A percentile compares a stretch with the other conserved stretches of the same genome.
Evolutionary conservation across 345 rosid species (phyloP).

Genomic region (Kernera saxatilis): DNA sequence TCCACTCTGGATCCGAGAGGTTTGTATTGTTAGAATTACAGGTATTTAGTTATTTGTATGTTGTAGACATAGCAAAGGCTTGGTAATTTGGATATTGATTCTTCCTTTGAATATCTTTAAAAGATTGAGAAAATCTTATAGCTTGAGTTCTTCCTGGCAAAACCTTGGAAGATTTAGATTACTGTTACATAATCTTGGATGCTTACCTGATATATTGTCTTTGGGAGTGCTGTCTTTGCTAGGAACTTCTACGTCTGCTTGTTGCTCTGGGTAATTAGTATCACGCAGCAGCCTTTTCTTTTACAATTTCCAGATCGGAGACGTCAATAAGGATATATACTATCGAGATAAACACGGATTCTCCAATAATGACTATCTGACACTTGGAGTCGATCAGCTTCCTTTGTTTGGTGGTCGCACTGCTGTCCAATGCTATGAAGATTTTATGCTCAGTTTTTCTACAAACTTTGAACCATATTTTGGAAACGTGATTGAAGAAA

Average conservation of each 20-base stretch:
- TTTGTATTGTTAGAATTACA: conserved; percentile 25
- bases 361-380: conserved; percentile 60
- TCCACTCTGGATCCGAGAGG: conserved; percentile 66
- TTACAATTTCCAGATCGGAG: conserved; percentile 44
- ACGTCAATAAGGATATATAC: conserved; percentile 52
- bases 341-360: conserved; percentile 50
- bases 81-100: conserved; percentile 1
- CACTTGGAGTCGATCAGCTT: conserved; percentile 62
- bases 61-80: not conserved
- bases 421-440: conserved; percentile 64
- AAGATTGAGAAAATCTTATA: conserved; percentile 1
- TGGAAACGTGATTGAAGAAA: conserved; percentile 59
- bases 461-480: conserved; percentile 42
- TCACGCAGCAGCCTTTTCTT: not conserved
- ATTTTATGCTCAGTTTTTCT: conserved; percentile 52
- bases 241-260: not conserved
- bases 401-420: conserved; percentile 57
- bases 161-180: not conserved
- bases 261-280: not conserved
- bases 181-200: not conserved
- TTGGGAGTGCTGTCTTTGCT: not conserved
- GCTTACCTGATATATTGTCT: not conserved
- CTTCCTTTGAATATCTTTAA: not conserved
- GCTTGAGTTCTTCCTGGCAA: not conserved
- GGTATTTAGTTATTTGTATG: conserved; percentile 22